phyloP scores from a whole-genome alignment of 768 basidiomycete genomes.

The Cytidiella melzeri region DNA sequence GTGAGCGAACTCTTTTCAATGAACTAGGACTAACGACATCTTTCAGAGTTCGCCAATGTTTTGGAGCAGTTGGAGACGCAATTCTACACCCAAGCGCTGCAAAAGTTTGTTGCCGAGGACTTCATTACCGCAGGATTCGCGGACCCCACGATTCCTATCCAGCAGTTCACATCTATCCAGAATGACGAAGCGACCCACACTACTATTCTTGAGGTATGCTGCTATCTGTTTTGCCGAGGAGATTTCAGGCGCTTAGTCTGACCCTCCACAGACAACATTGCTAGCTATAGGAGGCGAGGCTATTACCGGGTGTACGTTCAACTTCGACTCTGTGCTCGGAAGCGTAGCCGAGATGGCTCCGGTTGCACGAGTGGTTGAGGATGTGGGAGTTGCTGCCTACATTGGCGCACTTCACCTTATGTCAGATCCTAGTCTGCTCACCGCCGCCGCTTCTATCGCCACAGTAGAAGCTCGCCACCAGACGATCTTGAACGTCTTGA shows the following conservation, averaged over 20 bases:
- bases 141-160: constrained; percentile 44
- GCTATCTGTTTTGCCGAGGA: too few species aligned
- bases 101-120: constrained; percentile 57
- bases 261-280: constrained; percentile 36
- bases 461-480: constrained; percentile 83
- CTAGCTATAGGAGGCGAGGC: constrained; percentile 47
- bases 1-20: not conserved
- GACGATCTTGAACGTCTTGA: constrained; percentile 67
- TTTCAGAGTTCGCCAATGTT: constrained; percentile 65
- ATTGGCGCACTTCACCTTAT: constrained; percentile 66
- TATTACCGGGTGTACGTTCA: constrained; percentile 56
- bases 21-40: not conserved
- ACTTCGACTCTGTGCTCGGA: constrained; percentile 55
- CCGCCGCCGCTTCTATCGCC: constrained; percentile 66
- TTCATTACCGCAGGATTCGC: constrained; percentile 63
- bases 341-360: constrained; percentile 67
- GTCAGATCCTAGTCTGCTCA: constrained; percentile 51
- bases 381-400: constrained; percentile 71
- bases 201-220: constrained; percentile 42
- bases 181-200: constrained; percentile 59
- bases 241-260: not conserved
- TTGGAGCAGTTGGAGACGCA: constrained; percentile 66
- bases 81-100: constrained; percentile 63
- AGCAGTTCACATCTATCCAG: constrained; percentile 57
- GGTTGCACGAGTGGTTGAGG: constrained; percentile 69